Conservation (phyloP, 2,329 filamentous ascomycete species). For the Xylaria hypoxylon region DNA sequence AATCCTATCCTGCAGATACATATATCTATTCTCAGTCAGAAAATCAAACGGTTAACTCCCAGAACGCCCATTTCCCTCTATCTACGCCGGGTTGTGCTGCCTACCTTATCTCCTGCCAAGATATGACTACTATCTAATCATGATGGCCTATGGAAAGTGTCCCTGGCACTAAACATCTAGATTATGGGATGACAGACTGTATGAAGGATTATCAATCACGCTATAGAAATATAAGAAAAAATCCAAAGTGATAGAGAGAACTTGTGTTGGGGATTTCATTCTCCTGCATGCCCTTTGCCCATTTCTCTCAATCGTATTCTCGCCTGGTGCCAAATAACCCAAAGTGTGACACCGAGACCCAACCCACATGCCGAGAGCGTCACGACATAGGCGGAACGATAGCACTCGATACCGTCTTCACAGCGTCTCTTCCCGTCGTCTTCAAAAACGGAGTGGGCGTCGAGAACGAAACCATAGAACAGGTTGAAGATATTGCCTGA, state of each 20-base stretch:
- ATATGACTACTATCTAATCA: conserved; percentile 7
- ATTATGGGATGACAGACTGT: background rate
- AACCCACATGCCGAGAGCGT: conserved; percentile 78
- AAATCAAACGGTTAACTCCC: conserved; percentile 1
- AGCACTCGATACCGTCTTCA: conserved; percentile 81
- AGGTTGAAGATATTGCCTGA: conserved; percentile 94
- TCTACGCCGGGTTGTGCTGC: conserved; percentile 5
- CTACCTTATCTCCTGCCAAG: background rate
- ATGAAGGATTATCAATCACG: background rate
- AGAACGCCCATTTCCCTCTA: conserved; percentile 13
- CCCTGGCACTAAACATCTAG: background rate
- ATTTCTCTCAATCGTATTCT: conserved; percentile 52
- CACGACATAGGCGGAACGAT: conserved; percentile 81
- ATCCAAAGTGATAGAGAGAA: background rate
- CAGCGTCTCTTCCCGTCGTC: conserved; percentile 79
- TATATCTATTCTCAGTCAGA: conserved; percentile 7
- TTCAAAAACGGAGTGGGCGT: conserved; percentile 78
- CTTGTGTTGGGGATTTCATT: conserved; percentile 30
- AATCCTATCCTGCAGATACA: background rate
- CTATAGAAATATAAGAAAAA: background rate
- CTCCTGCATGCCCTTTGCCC: conserved; percentile 42
- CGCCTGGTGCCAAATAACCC: conserved; percentile 73
- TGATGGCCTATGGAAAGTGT: conserved; percentile 8
- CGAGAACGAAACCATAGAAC: conserved; percentile 86
- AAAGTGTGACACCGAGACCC: conserved; percentile 77